These are phyloP conservation scores for Hamigera avellanea DNA, from an alignment of 495 filamentous ascomycete species.

Conservation along the genomic window DNA sequence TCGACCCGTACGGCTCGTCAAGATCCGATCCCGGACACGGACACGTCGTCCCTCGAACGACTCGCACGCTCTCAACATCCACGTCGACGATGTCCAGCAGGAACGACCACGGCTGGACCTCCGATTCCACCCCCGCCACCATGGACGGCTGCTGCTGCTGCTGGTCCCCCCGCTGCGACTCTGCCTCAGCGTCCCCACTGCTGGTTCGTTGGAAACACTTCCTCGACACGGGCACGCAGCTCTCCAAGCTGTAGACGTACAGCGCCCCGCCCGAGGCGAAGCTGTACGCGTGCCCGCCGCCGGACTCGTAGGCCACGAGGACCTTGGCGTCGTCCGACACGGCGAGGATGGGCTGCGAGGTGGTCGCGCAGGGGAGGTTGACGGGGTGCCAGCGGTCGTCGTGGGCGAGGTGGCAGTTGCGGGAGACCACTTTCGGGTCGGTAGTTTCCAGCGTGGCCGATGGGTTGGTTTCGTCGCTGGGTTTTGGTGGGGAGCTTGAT, in stretches of 20 bases:
- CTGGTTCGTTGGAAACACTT: too few relatives aligned
- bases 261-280: slow-evolving; percentile 7
- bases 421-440: neutral
- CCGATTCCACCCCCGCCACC: too few relatives aligned
- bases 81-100: slow-evolving; percentile 2
- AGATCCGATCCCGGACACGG: neutral
- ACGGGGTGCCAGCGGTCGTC: slow-evolving; percentile 5
- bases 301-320: slow-evolving; percentile 10
- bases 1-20: neutral
- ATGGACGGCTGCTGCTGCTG: neutral
- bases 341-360: slow-evolving; percentile 8
- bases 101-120: slow-evolving; percentile 1
- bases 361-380: slow-evolving; percentile 9
- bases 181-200: too few relatives aligned
- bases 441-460: neutral
- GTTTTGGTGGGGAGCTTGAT: slow-evolving; percentile 1
- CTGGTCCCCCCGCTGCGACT: too few relatives aligned
- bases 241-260: slow-evolving; percentile 7
- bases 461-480: neutral
- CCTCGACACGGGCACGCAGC: neutral
- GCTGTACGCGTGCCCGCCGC: slow-evolving; percentile 3
- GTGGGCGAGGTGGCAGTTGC: slow-evolving; percentile 2
- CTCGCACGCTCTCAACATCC: slow-evolving; percentile 1
- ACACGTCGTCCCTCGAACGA: neutral
- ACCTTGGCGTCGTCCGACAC: slow-evolving; percentile 7